phyloP scores from a whole-genome alignment of 331 rosid genomes.

The Acacia pycnantha region DNA sequence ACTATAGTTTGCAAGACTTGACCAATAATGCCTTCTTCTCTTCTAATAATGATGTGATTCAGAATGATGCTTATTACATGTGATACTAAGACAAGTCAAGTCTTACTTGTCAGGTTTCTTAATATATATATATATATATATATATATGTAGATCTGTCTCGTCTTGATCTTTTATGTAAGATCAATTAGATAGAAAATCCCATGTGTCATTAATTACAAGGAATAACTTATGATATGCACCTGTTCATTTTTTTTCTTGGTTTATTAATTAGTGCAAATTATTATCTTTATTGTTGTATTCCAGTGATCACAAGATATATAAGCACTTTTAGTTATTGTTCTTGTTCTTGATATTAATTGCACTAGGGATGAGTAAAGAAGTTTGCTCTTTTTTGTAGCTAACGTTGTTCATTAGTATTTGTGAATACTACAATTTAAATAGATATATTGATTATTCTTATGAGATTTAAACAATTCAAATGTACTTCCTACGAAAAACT shows the following conservation, averaged over 20 bases:
- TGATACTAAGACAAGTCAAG: not conserved
- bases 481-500: not conserved
- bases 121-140: not conserved
- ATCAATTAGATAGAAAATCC: conserved; percentile 13
- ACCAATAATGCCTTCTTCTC: conserved; percentile 38
- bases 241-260: not conserved
- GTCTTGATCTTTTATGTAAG: not conserved
- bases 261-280: not conserved
- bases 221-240: conserved; percentile 2
- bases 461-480: not conserved
- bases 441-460: not conserved
- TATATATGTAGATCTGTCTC: not conserved
- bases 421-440: no score
- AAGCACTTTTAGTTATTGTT: not conserved
- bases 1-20: conserved; percentile 36
- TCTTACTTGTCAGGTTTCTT: conserved; percentile 11
- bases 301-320: not conserved
- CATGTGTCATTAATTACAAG: not conserved
- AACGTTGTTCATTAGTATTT: no score
- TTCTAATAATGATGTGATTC: conserved; percentile 26
- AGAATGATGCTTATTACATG: conserved; percentile 17
- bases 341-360: conserved; percentile 4
- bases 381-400: not conserved
- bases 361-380: not conserved
- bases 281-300: not conserved